Conservation (phyloP, 1,284 basidiomycete genomes). For the Kwoniella shivajii region DNA sequence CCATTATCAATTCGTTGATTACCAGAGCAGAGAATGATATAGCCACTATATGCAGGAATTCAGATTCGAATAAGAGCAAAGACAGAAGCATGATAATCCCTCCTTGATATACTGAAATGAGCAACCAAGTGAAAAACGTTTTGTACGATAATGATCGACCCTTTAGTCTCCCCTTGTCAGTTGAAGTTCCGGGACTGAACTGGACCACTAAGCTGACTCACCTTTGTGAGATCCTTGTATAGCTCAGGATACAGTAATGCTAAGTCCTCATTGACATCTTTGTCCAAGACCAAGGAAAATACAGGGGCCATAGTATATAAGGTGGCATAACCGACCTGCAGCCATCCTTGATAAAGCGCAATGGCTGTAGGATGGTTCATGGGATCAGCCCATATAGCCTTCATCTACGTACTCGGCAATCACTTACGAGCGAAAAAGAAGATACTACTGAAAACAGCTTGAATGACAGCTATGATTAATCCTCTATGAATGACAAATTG, state of each 20-base stretch:
- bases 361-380: too few relatives aligned
- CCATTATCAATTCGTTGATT: slow-evolving; percentile 98
- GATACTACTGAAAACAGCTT: slow-evolving; percentile 94
- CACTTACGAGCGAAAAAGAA: slow-evolving; percentile 87
- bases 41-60: slow-evolving; percentile 96
- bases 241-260: slow-evolving; percentile 95
- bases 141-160: slow-evolving; percentile 90
- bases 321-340: slow-evolving; percentile 97
- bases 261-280: slow-evolving; percentile 93
- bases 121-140: slow-evolving; percentile 97
- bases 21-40: slow-evolving; percentile 97
- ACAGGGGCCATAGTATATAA: slow-evolving; percentile 98
- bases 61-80: slow-evolving; percentile 92
- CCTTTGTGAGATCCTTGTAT: slow-evolving; percentile 97
- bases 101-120: slow-evolving; percentile 97
- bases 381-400: slow-evolving; percentile 4
- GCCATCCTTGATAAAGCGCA: slow-evolving; percentile 96
- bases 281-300: slow-evolving; percentile 93
- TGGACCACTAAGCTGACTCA: slow-evolving; percentile 42
- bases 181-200: background rate
- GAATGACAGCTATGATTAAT: slow-evolving; percentile 96
- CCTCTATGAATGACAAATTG: slow-evolving; percentile 99
- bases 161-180: slow-evolving; percentile 54
- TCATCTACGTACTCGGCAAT: background rate
- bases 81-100: slow-evolving; percentile 99